Base-by-base conservation (phyloP, 768 basidiomycete species). In the Leccinum aurantiacum region DNA sequence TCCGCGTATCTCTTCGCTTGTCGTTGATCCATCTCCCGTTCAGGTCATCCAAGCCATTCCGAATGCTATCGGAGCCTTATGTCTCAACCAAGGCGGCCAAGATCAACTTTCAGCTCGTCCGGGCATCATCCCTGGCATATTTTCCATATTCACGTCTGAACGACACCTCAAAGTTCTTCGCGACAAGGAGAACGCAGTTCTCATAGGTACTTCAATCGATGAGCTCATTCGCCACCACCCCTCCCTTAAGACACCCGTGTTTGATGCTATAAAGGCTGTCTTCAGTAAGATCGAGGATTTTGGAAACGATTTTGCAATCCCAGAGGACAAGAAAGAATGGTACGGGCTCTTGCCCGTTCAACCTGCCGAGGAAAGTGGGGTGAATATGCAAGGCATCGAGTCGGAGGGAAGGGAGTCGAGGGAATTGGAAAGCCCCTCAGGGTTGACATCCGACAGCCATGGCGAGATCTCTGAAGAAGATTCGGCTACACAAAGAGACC, bases 141-240 rank as follows among this genome's bases (percentile, higher is more conserved):
- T 98, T 70, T 80, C 84, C 9, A 87, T 94, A 63, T 95, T 96
- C 75, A 90, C 90, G 7, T 93, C 90, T 14, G 89, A 93, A 63
- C 82, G 83, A 44, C 90, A 94, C 71, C 78, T 93, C 61, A 90
- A 92, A 64, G 81, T 92, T 27, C 79, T 97, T 17, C 85, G 90
- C 52, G 97, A 98, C 68, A 93, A 95, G 70, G 97, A 98, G 71
- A 94, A 95, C 66, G 89, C 93, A 4, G 87, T 90, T 22, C 77
- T 93, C 55, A 86, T 98, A 57, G 97, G 97, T 5, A 89, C 89
- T 4, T 85, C 91, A 24, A 84, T 98, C 24, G 97, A 99, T 67
- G 97, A 99, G 70, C 87, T 99, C 59, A 88, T 96, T 60, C 86
- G 97, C 6, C 97, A 99, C 69, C 97, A 99, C 73, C 97, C 97